These are phyloP conservation scores for Aspergillus incahuasiensis DNA, from an alignment of 495 filamentous ascomycete species.

Conservation along the genomic window DNA sequence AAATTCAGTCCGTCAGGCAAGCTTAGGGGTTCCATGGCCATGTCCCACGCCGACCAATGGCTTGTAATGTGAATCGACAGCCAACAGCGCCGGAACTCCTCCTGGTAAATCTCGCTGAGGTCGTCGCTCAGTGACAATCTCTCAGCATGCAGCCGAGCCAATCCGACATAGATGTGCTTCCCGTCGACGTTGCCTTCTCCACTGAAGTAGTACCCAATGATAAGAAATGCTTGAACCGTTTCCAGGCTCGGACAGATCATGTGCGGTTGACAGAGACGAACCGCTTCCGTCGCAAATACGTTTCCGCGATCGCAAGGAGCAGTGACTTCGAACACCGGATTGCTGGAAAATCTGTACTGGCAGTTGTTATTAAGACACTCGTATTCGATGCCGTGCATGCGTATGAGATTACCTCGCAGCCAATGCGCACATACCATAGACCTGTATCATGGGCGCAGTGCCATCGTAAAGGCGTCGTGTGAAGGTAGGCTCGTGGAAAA, in stretches of 20 bases:
- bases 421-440: slow-evolving; percentile 23
- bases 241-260: slow-evolving; percentile 18
- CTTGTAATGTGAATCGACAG: slow-evolving; percentile 19
- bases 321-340: slow-evolving; percentile 7
- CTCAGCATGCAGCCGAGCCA: slow-evolving; percentile 23
- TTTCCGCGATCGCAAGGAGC: slow-evolving; percentile 18
- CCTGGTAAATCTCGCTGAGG: slow-evolving; percentile 7
- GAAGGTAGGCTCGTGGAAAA: slow-evolving; percentile 23
- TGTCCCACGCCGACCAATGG: slow-evolving; percentile 21
- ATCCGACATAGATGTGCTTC: slow-evolving; percentile 22
- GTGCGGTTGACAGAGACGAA: slow-evolving; percentile 7
- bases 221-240: slow-evolving; percentile 18
- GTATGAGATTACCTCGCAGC: slow-evolving; percentile 18
- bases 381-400: background rate
- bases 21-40: slow-evolving; percentile 16
- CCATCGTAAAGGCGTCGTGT: slow-evolving; percentile 16
- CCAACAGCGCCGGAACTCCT: slow-evolving; percentile 20
- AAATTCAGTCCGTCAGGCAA: background rate
- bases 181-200: slow-evolving; percentile 19
- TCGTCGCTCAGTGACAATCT: slow-evolving; percentile 1
- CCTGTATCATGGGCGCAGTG: slow-evolving; percentile 14
- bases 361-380: background rate
- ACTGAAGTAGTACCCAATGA: slow-evolving; percentile 19
- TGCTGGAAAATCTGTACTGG: slow-evolving; percentile 16
- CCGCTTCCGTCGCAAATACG: slow-evolving; percentile 10